These are phyloP conservation scores for Chalciporus sp. DNA, from an alignment of 1,284 basidiomycete genomes.

Conservation along the genomic window DNA sequence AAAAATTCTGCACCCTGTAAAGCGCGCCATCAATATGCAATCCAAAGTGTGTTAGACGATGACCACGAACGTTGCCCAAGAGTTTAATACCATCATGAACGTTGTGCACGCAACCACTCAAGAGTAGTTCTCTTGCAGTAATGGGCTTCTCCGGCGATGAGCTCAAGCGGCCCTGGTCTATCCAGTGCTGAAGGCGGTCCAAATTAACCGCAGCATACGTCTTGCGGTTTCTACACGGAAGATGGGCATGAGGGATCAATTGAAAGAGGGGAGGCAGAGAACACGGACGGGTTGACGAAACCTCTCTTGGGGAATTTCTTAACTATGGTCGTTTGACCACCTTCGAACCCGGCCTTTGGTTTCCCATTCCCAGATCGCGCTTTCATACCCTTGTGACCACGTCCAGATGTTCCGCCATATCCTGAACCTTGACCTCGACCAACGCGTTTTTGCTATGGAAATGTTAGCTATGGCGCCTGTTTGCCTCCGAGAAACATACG, in stretches of 20 bases:
- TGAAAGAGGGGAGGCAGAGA: conserved; percentile 1
- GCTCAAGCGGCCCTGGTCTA: conserved; percentile 82
- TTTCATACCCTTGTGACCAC: conserved; percentile 96
- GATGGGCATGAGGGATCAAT: conserved; percentile 2
- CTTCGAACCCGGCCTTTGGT: conserved; percentile 81
- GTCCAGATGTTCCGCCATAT: conserved; percentile 88
- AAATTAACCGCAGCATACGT: conserved; percentile 86
- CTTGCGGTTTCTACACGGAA: conserved; percentile 58
- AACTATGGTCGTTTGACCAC: conserved; percentile 95
- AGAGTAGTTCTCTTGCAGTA: conserved; percentile 82
- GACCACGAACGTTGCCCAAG: conserved; percentile 71
- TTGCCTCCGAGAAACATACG: conserved; percentile 37
- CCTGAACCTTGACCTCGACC: conserved; percentile 92
- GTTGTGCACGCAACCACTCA: conserved; percentile 87
- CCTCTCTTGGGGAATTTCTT: conserved; percentile 92
- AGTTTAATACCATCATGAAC: conserved; percentile 92
- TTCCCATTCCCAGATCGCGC: conserved; percentile 92
- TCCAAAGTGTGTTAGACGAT: background rate
- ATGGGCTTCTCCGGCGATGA: conserved; percentile 83
- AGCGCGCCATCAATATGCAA: conserved; percentile 4
- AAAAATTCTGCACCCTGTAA: conserved; percentile 67
- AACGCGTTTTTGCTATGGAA: conserved; percentile 82
- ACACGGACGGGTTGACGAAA: conserved; percentile 86
- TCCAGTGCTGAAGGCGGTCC: conserved; percentile 88
- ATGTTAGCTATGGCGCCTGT: background rate